Conservation (phyloP, 78 protist genomes). For the Isochrysis galbana region DNA sequence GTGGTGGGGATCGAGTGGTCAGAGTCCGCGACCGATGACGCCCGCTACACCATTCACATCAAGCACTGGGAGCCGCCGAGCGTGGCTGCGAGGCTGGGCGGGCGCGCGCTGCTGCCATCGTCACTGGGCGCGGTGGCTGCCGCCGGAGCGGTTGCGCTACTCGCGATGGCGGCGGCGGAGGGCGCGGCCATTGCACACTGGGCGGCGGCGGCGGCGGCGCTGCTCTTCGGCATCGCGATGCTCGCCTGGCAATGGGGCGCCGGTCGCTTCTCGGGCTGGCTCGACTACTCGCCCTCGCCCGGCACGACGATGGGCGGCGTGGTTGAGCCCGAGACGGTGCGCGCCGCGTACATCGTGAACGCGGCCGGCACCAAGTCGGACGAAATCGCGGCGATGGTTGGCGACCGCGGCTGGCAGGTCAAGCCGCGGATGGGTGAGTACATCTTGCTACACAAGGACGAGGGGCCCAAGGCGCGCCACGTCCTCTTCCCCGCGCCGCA, state of each 20-base stretch:
- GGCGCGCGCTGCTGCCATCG: too few relatives aligned
- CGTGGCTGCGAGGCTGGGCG: not conserved
- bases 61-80: conserved; percentile 20
- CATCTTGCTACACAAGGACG: not conserved
- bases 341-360: not conserved
- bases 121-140: too few relatives aligned
- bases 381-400: not conserved
- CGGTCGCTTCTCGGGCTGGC: too few relatives aligned
- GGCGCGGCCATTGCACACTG: too few relatives aligned
- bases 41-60: not conserved
- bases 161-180: too few relatives aligned
- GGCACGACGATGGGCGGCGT: too few relatives aligned
- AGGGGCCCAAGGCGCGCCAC: not conserved
- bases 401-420: not conserved
- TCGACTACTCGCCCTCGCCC: too few relatives aligned
- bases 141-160: too few relatives aligned
- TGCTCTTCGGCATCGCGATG: too few relatives aligned
- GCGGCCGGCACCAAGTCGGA: not conserved
- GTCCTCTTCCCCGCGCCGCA: not conserved
- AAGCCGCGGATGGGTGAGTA: conserved; percentile 20
- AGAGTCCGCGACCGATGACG: not conserved
- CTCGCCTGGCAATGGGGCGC: too few relatives aligned
- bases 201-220: too few relatives aligned
- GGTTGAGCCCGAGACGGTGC: not conserved
- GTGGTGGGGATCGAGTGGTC: not conserved